phyloP scores from a whole-genome alignment of 148 eudicot species.

The Rhododendron williamsianum region DNA sequence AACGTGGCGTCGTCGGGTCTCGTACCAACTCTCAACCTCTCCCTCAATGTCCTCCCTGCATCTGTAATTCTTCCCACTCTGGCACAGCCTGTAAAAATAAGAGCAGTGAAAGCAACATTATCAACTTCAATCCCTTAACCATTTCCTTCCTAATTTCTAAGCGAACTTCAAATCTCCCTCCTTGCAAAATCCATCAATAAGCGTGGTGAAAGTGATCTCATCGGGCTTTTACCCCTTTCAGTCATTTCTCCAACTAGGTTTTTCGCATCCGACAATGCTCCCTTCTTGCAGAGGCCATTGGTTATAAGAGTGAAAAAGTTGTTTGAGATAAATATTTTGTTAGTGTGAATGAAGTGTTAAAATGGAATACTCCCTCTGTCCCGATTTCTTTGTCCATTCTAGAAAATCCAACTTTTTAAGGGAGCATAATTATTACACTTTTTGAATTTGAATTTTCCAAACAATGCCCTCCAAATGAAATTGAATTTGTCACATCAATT shows the following conservation, averaged over 20 bases:
- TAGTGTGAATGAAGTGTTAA: too few relatives aligned
- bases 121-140: conserved; percentile 46
- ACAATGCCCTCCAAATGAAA: too few relatives aligned
- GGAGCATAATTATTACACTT: too few relatives aligned
- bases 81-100: conserved; percentile 49
- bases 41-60: conserved; percentile 55
- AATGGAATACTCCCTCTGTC: too few relatives aligned
- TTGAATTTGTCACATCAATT: too few relatives aligned
- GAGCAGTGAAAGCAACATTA: conserved; percentile 64
- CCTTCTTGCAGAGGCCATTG: conserved; percentile 53
- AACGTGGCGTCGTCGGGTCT: conserved; percentile 54
- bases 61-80: conserved; percentile 40
- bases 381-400: too few relatives aligned
- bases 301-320: conserved; percentile 3
- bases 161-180: conserved; percentile 59
- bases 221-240: conserved; percentile 50
- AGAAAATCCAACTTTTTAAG: too few relatives aligned
- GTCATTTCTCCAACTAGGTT: conserved; percentile 45
- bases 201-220: conserved; percentile 64
- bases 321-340: too few relatives aligned
- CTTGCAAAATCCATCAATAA: conserved; percentile 66
- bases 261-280: conserved; percentile 38
- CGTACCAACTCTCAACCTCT: conserved; percentile 46
- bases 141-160: conserved; percentile 40
- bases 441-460: too few relatives aligned